Evolutionary conservation across 1,284 basidiomycete species (phyloP), one percentile per base, ranked within the genome.

Genomic region (Moesziomyces globuligerus): DNA sequence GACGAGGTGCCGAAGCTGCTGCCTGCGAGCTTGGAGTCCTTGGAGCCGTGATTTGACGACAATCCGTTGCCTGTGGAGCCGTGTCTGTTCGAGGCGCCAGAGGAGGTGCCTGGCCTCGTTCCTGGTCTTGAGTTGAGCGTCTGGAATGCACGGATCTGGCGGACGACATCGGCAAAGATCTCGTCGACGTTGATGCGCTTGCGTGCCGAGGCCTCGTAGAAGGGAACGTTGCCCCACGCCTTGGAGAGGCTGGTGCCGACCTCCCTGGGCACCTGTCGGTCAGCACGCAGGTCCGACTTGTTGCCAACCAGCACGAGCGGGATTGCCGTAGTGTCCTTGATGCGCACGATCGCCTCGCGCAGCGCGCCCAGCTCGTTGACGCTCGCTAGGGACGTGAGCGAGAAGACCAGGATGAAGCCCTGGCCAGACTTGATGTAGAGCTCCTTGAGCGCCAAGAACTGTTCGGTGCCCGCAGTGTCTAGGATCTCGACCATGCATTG

Each of bases 401-500:
- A 77, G 28, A 77, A 80, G 52, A 76, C 78, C 39, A 80, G 62
- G 23, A 80, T 45, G 48, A 80, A 80, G 18, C 75, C 78, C 29
- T 80, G 67, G 1, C 78, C 78, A 6, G 53, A 61, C 36, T 74
- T 73, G 66, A 80, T 78, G 52, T 78, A 78, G 32, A 77, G 67
- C 39, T 80, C 78, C 41, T 77, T 76, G 34, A 80, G 71, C 15
- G 78, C 78, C 38, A 76, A 68, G 48, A 78, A 79, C 46, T 79
- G 76, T 36, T 79, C 78, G 7, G 76, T 76, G 7, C 78, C 78
- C 13, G 78, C 78, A 0, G 78, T 80, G 36, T 80, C 78, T 36
- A 80, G 54, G 38, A 80, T 75, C 38, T 80, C 78, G 23, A 80
- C 72, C 36, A 77, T 48, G 34, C 72, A 77, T 28, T 75, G 60